Percentiles rank a stretch among this genome's conserved stretches.
Evolutionary conservation across 768 basidiomycete genomes (phyloP).

Genomic region (Termitomyces sp.): DNA sequence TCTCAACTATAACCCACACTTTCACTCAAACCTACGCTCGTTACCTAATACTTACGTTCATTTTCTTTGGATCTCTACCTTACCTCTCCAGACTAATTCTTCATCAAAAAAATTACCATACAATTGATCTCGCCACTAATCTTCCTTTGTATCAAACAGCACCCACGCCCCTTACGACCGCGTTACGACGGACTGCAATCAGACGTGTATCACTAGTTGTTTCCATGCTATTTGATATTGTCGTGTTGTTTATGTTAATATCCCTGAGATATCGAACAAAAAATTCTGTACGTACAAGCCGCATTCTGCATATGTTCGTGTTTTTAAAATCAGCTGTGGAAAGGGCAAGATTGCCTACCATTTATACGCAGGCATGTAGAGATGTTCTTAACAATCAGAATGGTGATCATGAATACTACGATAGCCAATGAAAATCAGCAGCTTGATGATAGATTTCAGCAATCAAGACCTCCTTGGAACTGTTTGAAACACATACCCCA

Average conservation of each 20-base stretch:
- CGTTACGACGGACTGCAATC: constrained; percentile 4
- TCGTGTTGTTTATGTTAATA: neutral
- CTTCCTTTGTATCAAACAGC: constrained; percentile 10
- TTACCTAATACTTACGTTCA: constrained; percentile 13
- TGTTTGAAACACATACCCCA: constrained; percentile 7
- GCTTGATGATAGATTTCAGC: constrained; percentile 4
- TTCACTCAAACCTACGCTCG: constrained; percentile 9
- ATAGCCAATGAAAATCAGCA: constrained; percentile 23
- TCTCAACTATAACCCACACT: neutral
- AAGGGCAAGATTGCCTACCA: neutral
- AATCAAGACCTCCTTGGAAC: neutral
- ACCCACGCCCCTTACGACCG: constrained; percentile 5
- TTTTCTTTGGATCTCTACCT: neutral
- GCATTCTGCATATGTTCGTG: too few species aligned
- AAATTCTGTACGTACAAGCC: neutral
- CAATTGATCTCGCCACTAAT: neutral
- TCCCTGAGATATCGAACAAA: neutral
- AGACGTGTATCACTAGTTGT: constrained; percentile 11
- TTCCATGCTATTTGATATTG: neutral
- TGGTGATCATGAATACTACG: too few species aligned
- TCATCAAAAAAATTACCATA: neutral
- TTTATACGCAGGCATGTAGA: constrained; percentile 9
- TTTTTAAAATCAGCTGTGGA: neutral
- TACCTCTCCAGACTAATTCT: neutral
- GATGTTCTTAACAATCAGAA: neutral